Evolutionary conservation across 805 yeast species (phyloP), one percentile per base, ranked within the genome.

Genomic region (Millerozyma miso): DNA sequence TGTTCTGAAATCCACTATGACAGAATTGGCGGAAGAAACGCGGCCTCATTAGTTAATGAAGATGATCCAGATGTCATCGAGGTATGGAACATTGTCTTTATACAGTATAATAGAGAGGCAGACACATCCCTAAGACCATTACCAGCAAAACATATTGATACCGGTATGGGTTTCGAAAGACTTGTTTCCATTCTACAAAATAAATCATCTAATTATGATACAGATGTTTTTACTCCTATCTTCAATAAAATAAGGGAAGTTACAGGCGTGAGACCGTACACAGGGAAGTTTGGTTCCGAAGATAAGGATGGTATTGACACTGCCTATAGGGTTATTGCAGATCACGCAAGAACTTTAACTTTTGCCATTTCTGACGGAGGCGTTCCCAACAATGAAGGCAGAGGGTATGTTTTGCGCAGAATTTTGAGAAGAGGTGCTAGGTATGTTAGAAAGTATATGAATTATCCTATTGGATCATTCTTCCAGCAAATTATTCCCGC

Each of bases 91-190:
- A 79, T 88, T 61, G 99, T 93, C 53, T 93, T 93, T 64, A 93
- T 93, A 60, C 98, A 93, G 70, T 93, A 74, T 73, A 95, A 93
- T 76, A 83, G 99, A 65, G 99, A 93, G 70, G 69, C 91, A 14
- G 95, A 86, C 62, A 81, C 86, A 12, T 70, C 85, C 23, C 77
- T 93, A 64, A 83, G 77, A 59, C 67, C 91, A 3, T 75, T 93
- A 57, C 99, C 99, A 35, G 90, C 90, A 39, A 85, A 91, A 69
- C 99, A 93, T 62, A 80, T 93, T 48, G 99, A 93, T 64, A 93
- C 99, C 16, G 99, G 99, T 69, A 79, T 93, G 89, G 99, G 99
- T 35, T 93, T 90, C 59, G 99, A 93, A 74, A 84, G 99, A 70
- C 77, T 93, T 58, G 99, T 93, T 20, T 88, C 97, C 3, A 83